Percentiles rank a stretch among this genome's conserved stretches.
Conservation (phyloP, 129 eudicot species). For the Flaveria sonorensis region DNA sequence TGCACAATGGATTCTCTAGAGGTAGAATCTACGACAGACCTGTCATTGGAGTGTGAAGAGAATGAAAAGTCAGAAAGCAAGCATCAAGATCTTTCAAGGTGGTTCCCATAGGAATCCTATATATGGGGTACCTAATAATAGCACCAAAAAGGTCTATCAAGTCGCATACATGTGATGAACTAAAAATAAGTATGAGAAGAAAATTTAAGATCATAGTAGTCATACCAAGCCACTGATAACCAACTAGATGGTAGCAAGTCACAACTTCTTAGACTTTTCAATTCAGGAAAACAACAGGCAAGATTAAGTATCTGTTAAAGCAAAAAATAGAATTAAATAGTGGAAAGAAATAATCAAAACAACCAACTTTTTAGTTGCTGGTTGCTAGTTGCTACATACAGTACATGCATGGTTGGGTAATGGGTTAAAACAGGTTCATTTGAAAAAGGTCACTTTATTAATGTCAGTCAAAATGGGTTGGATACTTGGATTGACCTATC, state of each 20-base stretch:
- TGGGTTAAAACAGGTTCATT: neutral
- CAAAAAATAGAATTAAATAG: neutral
- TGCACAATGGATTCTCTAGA: neutral
- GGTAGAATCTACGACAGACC: conserved; percentile 39
- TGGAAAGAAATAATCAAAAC: neutral
- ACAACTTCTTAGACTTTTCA: conserved; percentile 67
- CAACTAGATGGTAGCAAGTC: conserved; percentile 75
- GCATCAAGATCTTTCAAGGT: conserved; percentile 89
- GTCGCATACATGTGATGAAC: neutral
- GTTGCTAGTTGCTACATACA: neutral
- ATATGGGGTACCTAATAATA: conserved; percentile 81
- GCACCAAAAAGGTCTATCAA: neutral
- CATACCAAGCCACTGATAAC: conserved; percentile 88
- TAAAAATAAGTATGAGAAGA: neutral
- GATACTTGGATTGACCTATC: neutral
- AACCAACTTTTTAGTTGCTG: neutral
- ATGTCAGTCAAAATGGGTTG: neutral
- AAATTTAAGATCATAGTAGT: conserved; percentile 2
- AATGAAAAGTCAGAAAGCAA: conserved; percentile 86
- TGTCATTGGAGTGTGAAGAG: conserved; percentile 65
- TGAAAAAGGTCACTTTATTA: neutral
- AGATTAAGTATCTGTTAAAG: conserved; percentile 65
- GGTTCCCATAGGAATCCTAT: conserved; percentile 85
- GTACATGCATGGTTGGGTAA: neutral
- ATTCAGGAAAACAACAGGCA: conserved; percentile 59